Evolutionary conservation across 768 basidiomycete genomes (phyloP).

Genomic region (Russula compacta): DNA sequence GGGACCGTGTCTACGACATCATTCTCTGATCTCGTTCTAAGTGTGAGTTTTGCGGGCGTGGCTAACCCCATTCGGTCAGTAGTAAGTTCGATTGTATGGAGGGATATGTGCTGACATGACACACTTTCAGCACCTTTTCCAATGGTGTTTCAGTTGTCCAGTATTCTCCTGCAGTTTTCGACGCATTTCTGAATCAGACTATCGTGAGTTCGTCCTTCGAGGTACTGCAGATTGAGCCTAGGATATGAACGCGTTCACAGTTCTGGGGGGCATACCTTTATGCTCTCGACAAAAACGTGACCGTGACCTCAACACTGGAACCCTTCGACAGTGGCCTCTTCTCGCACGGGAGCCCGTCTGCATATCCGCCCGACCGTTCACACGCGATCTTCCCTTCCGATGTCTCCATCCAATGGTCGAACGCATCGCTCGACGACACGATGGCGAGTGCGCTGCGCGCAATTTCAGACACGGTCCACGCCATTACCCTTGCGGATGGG

Average conservation of each 20-base stretch:
- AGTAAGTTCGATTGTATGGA: background rate
- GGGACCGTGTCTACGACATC: background rate
- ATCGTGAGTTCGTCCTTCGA: background rate
- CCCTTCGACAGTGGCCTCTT: background rate
- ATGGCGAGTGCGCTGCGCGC: conserved; percentile 34
- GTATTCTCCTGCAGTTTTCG: background rate
- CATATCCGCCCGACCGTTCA: conserved; percentile 9
- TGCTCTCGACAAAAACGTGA: background rate
- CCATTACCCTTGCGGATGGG: conserved; percentile 17
- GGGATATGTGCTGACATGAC: background rate
- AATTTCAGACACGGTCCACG: background rate
- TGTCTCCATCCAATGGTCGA: background rate
- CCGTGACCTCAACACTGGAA: background rate
- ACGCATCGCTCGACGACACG: conserved; percentile 29
- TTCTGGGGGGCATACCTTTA: background rate
- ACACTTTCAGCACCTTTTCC: background rate
- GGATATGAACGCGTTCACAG: background rate
- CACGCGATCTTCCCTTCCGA: conserved; percentile 3
- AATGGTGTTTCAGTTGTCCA: background rate
- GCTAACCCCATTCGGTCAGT: background rate
- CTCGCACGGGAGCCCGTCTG: conserved; percentile 8
- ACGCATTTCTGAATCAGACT: background rate
- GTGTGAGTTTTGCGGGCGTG: background rate
- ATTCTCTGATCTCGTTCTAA: background rate
- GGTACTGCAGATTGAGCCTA: background rate